Base-by-base conservation (phyloP, 768 basidiomycete species). In the Kwoniella europaea region DNA sequence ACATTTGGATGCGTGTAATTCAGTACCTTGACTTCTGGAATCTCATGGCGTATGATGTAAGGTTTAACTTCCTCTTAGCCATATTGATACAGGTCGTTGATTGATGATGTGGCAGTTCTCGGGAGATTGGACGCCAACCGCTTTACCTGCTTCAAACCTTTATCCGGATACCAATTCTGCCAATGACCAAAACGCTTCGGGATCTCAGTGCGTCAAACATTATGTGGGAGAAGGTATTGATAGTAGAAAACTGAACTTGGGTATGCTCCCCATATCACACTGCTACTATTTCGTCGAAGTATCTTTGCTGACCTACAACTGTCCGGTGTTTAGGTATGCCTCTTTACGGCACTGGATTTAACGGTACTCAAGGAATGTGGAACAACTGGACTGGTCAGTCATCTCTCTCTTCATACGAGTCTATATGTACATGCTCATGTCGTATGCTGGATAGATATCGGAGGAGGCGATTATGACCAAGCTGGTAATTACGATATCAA, bases 1-100 rank as follows among this genome's bases (percentile, higher is more conserved):
- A 29, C 29, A 4, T 29, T 29, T 29, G 29, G 29, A 29, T 29
- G 5, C 29, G 29, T 4, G 29, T 29, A 29, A 29, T 29, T 29
- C 69, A 68, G 70, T 90, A 88, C 69, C 89, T 99, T 22, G 92
- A 93, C 79, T 94, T 97, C 82, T 98, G 94, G 95, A 98, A 99
- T 82, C 84, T 99, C 82, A 99, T 99, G 97, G 90, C 88, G 65
- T 72, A 68, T 53, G 80, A 76, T 43, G 42, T 62, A 29, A 27
- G 52, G 20, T 2, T 6, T 4, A 29, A 29, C 29, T 29, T 4
- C 29, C 29, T 29, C 2, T 29, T 29, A 4, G 29, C 4, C 29
- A 1, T 0, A 29, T 29, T 29, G 3, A 29, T 29, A 29, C 29
- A 1, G 29, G 4, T 29, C 29, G 29, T 29, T 29, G 46, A 43